Base-by-base conservation (phyloP, 768 basidiomycete species). In the Psilocybe cubensis region DNA sequence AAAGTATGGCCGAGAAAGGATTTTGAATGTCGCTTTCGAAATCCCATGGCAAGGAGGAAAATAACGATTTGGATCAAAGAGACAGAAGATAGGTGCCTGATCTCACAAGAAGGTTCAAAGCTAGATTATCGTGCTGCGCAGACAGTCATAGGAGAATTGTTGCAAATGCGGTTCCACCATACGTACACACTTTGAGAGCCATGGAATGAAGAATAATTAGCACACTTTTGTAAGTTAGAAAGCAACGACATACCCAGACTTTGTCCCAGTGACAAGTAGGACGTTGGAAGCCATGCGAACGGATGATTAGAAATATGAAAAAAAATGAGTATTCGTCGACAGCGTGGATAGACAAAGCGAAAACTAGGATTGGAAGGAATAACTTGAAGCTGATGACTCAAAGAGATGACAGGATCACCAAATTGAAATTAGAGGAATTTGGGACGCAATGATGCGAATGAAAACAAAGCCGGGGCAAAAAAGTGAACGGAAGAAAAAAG, bases 261-360 rank as follows among this genome's bases (percentile, higher is more conserved):
- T 44, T 28, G 3, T 27, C 11, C 23, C 17, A 42, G 17, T 17
- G 6, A 24, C 45, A 48, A 48, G 46, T 29, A 27, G 25, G 18
- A 31, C 8, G n/a, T 25, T 28, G 14, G 24, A 31, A 40, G 28
- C 47, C n/a, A 56, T 17, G 41, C 25, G 46, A 48, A 14, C 11
- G 20, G 31, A 27, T 2, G 28, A 56, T 31, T 25, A 45, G 27
- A 41, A 17, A 14, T n/a, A n/a, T n/a, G n/a, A n/a, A 29, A 45
- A 41, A 29, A 54, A 56, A 54, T 50, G 54, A 59, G 45, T 40
- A 57, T 66, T 64, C 54, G 49, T 66, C 55, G 60, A 61, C 47
- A 62, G 61, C 52, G 59, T 58, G 62, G 63, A 55, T 59, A 63
- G 42, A 66, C 58, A 62, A 58, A 63, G 62, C 52, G 57, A 65